Evolutionary conservation across 2,329 filamentous ascomycete genomes (phyloP), one percentile per base, ranked within the genome.

Genomic region (Colletotrichum chrysophilum): DNA sequence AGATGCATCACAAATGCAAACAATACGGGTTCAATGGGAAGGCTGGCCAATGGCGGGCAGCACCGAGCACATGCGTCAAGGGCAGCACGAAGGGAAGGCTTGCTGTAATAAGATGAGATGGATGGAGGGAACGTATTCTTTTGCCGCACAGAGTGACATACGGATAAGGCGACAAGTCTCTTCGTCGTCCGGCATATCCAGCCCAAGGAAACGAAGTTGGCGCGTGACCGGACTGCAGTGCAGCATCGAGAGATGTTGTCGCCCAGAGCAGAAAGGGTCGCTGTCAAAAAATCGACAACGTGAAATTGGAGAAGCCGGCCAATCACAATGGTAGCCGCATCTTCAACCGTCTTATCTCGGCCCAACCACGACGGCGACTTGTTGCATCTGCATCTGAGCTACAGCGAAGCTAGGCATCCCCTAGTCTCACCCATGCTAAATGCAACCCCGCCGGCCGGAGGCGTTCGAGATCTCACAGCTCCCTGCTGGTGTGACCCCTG

Each of bases 291-390:
- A 77, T 78, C 38, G 84, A 86, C 85, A 86, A 80, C 84, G 86
- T 81, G 81, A 88, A 88, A 86, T 80, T 81, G 77, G 66, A 64
- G 58, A 73, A 65, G 58, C 26, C 68, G 75, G 77, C 86, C 86
- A 87, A 87, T 87, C 84, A 86, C 24, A 26, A 24, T 60, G 52
- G 18, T 32, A n/a, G 73, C 68, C 70, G 75, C 74, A 73, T 79
- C 78, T 76, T 78, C 71, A 48, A 64, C 74, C 74, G 76, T 76
- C 86, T 88, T 88, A 88, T 88, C 86, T 85, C 78, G 77, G 78
- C 75, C 85, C 86, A 87, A 85, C 82, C 82, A 86, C 71, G 68
- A 79, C 60, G 77, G 73, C 69, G 78, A 61, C 71, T 43, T 43
- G 58, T 55, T 68, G 58, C 66, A 64, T 70, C 26, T 76, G 74